Conservation (phyloP, 2,329 filamentous ascomycete genomes). For the Fusarium sp. region DNA sequence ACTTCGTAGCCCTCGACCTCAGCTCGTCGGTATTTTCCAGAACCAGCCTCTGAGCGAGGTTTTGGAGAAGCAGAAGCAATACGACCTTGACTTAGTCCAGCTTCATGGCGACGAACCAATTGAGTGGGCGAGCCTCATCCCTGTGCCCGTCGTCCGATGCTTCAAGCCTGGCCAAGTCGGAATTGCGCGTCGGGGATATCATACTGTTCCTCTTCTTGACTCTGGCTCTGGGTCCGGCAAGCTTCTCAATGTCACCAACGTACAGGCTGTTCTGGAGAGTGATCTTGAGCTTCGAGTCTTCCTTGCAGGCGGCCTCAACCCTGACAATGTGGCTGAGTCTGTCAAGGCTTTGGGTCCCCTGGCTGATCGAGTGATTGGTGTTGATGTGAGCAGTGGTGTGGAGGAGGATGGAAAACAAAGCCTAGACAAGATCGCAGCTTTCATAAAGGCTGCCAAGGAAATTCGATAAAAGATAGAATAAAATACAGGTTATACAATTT, state of each 20-base stretch:
- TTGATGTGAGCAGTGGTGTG: conserved; percentile 95
- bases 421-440: conserved; percentile 79
- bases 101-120: conserved; percentile 91
- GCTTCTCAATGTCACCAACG: conserved; percentile 74
- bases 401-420: conserved; percentile 85
- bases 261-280: conserved; percentile 70
- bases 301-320: conserved; percentile 84
- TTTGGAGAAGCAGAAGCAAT: conserved; percentile 76
- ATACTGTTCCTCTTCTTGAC: conserved; percentile 84
- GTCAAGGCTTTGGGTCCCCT: conserved; percentile 69
- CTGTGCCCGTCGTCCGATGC: conserved; percentile 87
- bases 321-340: conserved; percentile 76
- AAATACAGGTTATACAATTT: not conserved
- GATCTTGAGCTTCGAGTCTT: conserved; percentile 78
- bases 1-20: conserved; percentile 66
- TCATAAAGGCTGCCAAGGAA: conserved; percentile 77
- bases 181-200: conserved; percentile 78
- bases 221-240: conserved; percentile 86
- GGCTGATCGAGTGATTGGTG: conserved; percentile 73
- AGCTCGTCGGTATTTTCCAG: conserved; percentile 93
- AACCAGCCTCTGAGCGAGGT: conserved; percentile 88
- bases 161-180: conserved; percentile 82
- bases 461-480: conserved; percentile 52
- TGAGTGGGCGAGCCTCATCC: conserved; percentile 89
- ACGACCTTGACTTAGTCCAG: conserved; percentile 88